phyloP scores from a whole-genome alignment of 2,329 filamentous ascomycete genomes.

The Niveomyces coronatus region DNA sequence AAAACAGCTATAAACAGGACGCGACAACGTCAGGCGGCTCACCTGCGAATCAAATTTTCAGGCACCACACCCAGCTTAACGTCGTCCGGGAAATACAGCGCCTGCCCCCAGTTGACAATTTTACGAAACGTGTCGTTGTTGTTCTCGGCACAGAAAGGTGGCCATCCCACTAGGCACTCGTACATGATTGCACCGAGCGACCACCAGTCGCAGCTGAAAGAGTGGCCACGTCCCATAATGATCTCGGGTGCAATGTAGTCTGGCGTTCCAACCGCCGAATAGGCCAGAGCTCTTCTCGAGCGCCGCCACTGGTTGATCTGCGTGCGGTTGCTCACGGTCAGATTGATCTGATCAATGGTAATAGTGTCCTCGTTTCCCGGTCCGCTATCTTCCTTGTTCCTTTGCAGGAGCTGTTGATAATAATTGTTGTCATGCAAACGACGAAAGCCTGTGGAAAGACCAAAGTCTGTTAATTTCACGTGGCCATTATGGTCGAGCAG shows the following conservation, averaged over 20 bases:
- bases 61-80: slow-evolving; percentile 81
- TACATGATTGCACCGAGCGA: slow-evolving; percentile 99
- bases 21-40: slow-evolving; percentile 24
- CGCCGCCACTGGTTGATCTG: slow-evolving; percentile 99
- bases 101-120: slow-evolving; percentile 96
- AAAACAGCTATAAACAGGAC: neutral
- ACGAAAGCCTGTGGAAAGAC: slow-evolving; percentile 94
- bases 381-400: slow-evolving; percentile 58
- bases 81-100: slow-evolving; percentile 93
- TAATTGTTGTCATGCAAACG: slow-evolving; percentile 97
- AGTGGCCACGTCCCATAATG: slow-evolving; percentile 92
- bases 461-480: slow-evolving; percentile 97
- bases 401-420: slow-evolving; percentile 90
- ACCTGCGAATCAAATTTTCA: slow-evolving; percentile 88
- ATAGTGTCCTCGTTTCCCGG: slow-evolving; percentile 83
- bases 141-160: slow-evolving; percentile 96
- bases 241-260: slow-evolving; percentile 99
- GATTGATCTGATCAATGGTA: slow-evolving; percentile 92
- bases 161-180: slow-evolving; percentile 96
- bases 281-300: slow-evolving; percentile 88
- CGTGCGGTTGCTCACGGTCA: slow-evolving; percentile 93
- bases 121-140: slow-evolving; percentile 97
- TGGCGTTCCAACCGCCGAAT: slow-evolving; percentile 94
- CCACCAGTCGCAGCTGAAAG: slow-evolving; percentile 98
- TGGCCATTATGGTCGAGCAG: slow-evolving; percentile 89